phyloP scores from a whole-genome alignment of 2,329 filamentous ascomycete species.

The Mollisiaceae sp. region DNA sequence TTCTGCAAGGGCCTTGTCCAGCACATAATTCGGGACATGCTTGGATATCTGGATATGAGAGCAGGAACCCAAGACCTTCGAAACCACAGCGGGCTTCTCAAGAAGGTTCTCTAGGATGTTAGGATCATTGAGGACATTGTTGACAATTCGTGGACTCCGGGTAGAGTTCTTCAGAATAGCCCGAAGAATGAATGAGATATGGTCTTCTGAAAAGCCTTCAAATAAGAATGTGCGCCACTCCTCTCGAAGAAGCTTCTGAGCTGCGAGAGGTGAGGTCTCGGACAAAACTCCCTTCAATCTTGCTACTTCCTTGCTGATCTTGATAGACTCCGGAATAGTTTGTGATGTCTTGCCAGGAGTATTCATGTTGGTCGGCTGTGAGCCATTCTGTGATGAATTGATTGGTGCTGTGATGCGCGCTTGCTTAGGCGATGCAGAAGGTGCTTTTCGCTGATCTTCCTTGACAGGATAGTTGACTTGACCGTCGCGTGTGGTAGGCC shows the following conservation, averaged over 20 bases:
- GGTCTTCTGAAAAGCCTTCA: constrained; percentile 28
- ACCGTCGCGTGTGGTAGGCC: neutral
- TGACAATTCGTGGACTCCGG: constrained; percentile 24
- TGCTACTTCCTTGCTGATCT: constrained; percentile 30
- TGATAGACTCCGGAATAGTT: constrained; percentile 10
- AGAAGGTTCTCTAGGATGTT: constrained; percentile 30
- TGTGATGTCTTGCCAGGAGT: neutral
- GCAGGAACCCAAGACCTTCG: constrained; percentile 27
- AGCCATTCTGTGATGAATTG: no score
- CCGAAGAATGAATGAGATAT: constrained; percentile 37
- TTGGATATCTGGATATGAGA: constrained; percentile 25
- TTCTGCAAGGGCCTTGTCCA: constrained; percentile 31
- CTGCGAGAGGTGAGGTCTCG: constrained; percentile 31
- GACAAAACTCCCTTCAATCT: constrained; percentile 30
- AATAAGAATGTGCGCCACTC: constrained; percentile 36
- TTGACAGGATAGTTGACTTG: neutral
- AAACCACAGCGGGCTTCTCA: constrained; percentile 27
- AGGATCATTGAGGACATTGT: constrained; percentile 34
- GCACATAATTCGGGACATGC: constrained; percentile 26
- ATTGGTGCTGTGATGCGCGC: neutral
- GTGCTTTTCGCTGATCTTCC: neutral
- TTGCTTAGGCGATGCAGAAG: neutral
- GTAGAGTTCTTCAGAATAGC: constrained; percentile 37
- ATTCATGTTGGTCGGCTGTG: no score
- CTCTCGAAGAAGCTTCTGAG: constrained; percentile 31